phyloP scores from a whole-genome alignment of 2,329 filamentous ascomycete species.

The Dendryphion nanum region DNA sequence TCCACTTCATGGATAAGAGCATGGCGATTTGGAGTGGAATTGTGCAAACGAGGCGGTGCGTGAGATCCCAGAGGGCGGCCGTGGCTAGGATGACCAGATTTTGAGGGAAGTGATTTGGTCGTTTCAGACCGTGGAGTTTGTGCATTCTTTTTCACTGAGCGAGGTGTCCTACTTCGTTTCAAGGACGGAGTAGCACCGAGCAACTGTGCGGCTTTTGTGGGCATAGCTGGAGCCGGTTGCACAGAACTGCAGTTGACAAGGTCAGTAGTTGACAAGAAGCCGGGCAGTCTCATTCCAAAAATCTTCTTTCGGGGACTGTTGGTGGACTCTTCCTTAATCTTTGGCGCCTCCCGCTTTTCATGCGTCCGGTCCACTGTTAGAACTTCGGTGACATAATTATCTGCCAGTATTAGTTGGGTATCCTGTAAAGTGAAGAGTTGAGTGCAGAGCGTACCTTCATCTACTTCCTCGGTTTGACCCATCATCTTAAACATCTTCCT shows the following conservation, averaged over 20 bases:
- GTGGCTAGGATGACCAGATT: constrained; percentile 14
- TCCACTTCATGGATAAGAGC: too few relatives aligned
- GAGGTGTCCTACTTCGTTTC: neutral
- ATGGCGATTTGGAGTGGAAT: too few relatives aligned
- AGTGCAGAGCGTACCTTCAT: too few relatives aligned
- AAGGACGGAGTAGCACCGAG: constrained; percentile 23
- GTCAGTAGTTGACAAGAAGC: constrained; percentile 14
- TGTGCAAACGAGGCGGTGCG: neutral
- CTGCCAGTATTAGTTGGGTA: too few relatives aligned
- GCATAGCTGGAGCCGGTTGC: constrained; percentile 9
- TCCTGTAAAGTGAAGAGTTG: too few relatives aligned
- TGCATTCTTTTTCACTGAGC: neutral
- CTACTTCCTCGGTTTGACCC: constrained; percentile 16
- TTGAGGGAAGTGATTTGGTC: constrained; percentile 22
- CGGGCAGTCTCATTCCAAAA: constrained; percentile 31
- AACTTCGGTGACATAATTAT: too few relatives aligned
- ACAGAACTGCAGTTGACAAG: neutral
- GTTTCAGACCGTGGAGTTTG: constrained; percentile 17
- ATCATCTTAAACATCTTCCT: constrained; percentile 33
- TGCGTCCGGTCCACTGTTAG: too few relatives aligned
- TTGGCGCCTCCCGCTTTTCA: neutral
- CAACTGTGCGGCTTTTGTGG: constrained; percentile 37
- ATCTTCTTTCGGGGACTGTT: constrained; percentile 44
- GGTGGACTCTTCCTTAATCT: constrained; percentile 4
- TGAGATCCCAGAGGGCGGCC: constrained; percentile 3